Percentiles rank a stretch among this genome's conserved stretches.
phyloP scores from a whole-genome alignment of 1,139 yeast genomes.

The Magnusiomyces paraingens region DNA sequence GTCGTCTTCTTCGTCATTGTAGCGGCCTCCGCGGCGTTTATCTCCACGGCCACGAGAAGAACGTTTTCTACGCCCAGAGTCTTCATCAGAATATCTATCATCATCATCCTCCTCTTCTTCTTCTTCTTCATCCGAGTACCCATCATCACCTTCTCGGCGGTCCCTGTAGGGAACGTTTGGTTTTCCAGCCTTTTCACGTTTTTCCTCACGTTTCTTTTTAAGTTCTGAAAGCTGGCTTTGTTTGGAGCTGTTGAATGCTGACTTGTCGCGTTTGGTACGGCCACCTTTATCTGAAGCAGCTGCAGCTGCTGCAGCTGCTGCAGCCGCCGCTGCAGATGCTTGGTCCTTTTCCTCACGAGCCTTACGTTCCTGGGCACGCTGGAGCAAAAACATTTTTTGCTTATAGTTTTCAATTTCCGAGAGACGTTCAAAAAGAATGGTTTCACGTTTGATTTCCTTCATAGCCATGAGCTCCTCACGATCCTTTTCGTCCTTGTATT shows the following conservation, averaged over 20 bases:
- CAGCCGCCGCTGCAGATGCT: constrained; percentile 5
- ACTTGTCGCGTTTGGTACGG: constrained; percentile 26
- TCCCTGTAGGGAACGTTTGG: constrained; percentile 17
- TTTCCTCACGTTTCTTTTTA: constrained; percentile 74
- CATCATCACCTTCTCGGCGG: constrained; percentile 18
- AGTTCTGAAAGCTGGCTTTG: constrained; percentile 69
- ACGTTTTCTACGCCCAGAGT: background rate
- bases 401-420: constrained; percentile 85
- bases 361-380: constrained; percentile 61
- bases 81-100: constrained; percentile 22
- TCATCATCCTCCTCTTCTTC: constrained; percentile 26
- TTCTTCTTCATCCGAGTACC: constrained; percentile 22
- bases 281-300: constrained; percentile 18
- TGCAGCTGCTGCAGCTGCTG: constrained; percentile 4
- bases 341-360: constrained; percentile 34
- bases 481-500: constrained; percentile 78
- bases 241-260: constrained; percentile 36
- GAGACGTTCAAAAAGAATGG: constrained; percentile 81
- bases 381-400: constrained; percentile 74
- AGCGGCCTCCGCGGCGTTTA: constrained; percentile 27
- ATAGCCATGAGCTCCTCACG: constrained; percentile 56
- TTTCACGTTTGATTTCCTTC: constrained; percentile 91
- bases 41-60: constrained; percentile 19
- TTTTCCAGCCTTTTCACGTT: constrained; percentile 26
- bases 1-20: constrained; percentile 25